Percentiles rank a stretch among this genome's conserved stretches.
Evolutionary conservation across 2,329 filamentous ascomycete genomes (phyloP).

Genomic region (Calonectria leucothoes): DNA sequence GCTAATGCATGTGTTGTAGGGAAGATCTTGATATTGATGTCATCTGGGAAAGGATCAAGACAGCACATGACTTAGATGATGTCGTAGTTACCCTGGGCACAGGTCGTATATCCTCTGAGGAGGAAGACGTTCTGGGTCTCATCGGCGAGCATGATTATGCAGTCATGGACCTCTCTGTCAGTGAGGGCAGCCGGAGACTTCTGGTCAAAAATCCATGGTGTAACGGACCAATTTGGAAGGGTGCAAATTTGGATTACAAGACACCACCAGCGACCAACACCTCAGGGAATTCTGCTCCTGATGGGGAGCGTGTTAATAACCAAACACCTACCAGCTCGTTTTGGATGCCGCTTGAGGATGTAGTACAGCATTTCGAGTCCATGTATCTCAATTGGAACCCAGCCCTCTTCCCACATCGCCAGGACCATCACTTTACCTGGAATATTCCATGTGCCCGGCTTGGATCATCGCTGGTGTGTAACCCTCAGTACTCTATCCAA

Average conservation of each 20-base stretch:
- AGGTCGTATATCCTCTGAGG: conserved; percentile 79
- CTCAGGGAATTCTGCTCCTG: background rate
- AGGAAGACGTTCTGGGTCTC: conserved; percentile 84
- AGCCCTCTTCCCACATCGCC: conserved; percentile 79
- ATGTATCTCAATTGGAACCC: conserved; percentile 99
- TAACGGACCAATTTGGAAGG: conserved; percentile 80
- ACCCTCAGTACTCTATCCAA: conserved; percentile 78
- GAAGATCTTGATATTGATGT: conserved; percentile 82
- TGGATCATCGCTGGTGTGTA: conserved; percentile 69
- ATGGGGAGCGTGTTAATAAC: background rate
- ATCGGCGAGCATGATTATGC: conserved; percentile 95
- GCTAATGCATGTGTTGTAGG: conserved; percentile 52
- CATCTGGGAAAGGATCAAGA: conserved; percentile 82
- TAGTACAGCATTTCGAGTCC: conserved; percentile 93
- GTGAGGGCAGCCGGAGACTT: conserved; percentile 72
- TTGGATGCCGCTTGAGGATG: conserved; percentile 91
- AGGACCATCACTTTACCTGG: conserved; percentile 95
- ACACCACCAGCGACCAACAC: background rate
- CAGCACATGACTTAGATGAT: conserved; percentile 80
- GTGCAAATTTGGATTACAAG: conserved; percentile 20
- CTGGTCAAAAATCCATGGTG: conserved; percentile 98
- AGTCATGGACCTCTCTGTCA: conserved; percentile 79
- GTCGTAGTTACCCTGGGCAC: conserved; percentile 93
- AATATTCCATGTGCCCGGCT: conserved; percentile 64
- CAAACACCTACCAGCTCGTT: conserved; percentile 75